phyloP scores from a whole-genome alignment of 306 rosid genomes.

The Hippophae rhamnoides region DNA sequence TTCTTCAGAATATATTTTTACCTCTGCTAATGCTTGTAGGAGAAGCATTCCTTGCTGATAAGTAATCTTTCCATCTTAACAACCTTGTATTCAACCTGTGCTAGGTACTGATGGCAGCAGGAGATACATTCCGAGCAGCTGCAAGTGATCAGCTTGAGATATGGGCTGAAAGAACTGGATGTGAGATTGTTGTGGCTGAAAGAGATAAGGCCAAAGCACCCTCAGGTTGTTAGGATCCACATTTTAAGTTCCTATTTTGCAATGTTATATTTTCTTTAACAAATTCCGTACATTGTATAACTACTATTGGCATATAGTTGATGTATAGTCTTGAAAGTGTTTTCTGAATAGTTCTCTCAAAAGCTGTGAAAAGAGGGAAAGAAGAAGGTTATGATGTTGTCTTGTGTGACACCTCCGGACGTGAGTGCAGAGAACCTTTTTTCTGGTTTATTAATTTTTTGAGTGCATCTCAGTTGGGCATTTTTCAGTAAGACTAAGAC shows the following conservation, averaged over 20 bases:
- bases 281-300: constrained; percentile 7
- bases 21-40: neutral
- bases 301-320: constrained; percentile 11
- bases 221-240: constrained; percentile 39
- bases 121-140: constrained; percentile 99
- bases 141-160: constrained; percentile 96
- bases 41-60: constrained; percentile 3
- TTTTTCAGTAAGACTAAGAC: constrained; percentile 10
- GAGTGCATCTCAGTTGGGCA: constrained; percentile 9
- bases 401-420: constrained; percentile 93
- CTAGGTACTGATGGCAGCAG: constrained; percentile 93
- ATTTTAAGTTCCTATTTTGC: constrained; percentile 4
- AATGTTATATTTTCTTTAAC: constrained; percentile 1
- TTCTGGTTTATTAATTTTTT: constrained; percentile 15
- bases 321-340: constrained; percentile 32
- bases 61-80: constrained; percentile 16
- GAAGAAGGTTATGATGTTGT: constrained; percentile 71
- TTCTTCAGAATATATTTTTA: neutral
- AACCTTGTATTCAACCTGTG: constrained; percentile 11
- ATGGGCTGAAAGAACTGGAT: constrained; percentile 95
- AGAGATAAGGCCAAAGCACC: constrained; percentile 75
- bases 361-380: constrained; percentile 89
- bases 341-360: constrained; percentile 73
- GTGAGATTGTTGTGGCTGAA: constrained; percentile 89
- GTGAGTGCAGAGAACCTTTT: constrained; percentile 39